A percentile compares a stretch with the other conserved stretches of the same genome.
These are phyloP conservation scores for Neurospora cerealis DNA, from an alignment of 495 filamentous ascomycete species.

Conservation along the genomic window DNA sequence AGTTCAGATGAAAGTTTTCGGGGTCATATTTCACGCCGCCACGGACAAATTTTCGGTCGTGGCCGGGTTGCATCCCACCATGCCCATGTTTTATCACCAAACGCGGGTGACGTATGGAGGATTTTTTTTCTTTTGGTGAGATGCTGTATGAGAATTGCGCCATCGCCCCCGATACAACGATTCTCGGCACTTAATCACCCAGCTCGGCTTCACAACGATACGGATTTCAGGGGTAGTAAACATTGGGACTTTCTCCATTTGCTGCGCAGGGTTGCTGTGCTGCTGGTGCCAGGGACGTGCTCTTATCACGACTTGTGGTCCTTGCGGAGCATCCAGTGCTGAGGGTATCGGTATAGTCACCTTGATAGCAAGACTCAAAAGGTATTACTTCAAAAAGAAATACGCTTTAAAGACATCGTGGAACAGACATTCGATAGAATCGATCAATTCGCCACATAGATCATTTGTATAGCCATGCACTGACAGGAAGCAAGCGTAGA, in stretches of 20 bases:
- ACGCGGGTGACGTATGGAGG: background rate
- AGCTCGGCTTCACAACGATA: background rate
- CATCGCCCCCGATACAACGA: conserved; percentile 1
- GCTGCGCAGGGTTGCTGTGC: background rate
- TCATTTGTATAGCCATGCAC: background rate
- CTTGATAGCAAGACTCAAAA: background rate
- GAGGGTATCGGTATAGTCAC: background rate
- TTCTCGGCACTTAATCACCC: background rate
- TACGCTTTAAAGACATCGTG: background rate
- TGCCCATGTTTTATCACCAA: background rate
- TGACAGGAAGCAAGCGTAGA: background rate
- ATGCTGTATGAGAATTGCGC: conserved; percentile 3
- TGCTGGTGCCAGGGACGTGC: background rate
- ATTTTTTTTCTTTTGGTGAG: background rate
- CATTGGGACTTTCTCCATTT: background rate
- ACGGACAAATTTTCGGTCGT: background rate
- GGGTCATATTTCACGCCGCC: background rate
- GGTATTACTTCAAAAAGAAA: background rate
- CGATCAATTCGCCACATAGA: background rate
- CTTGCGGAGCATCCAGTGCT: background rate
- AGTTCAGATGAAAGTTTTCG: background rate
- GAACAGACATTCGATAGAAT: background rate
- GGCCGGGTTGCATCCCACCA: background rate
- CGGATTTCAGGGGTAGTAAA: background rate
- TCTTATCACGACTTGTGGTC: background rate